phyloP scores from a whole-genome alignment of 345 rosid species.

The Salix koriyanagi region DNA sequence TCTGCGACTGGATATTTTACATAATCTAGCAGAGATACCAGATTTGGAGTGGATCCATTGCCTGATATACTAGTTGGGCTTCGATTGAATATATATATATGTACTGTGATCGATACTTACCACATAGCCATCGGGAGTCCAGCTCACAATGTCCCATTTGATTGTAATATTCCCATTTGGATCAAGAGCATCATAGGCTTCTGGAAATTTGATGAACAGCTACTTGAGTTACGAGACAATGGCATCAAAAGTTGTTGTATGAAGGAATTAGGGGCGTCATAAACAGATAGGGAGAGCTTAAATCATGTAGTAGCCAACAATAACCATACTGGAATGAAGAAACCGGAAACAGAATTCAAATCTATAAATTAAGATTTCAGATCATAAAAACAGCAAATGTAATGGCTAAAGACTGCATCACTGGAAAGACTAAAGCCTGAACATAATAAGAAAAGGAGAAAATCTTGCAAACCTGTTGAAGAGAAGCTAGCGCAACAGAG shows the following conservation, averaged over 20 bases:
- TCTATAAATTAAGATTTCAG: too few species aligned
- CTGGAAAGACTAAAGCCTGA: neutral
- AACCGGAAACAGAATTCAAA: too few species aligned
- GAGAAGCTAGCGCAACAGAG: slow-evolving; percentile 40
- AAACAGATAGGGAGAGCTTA: neutral
- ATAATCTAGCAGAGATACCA: neutral
- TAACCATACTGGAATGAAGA: neutral
- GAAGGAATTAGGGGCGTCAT: neutral
- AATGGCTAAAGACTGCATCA: too few species aligned
- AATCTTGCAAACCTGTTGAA: slow-evolving; percentile 44
- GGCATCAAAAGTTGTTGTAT: neutral
- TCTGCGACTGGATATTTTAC: neutral
- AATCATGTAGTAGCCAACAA: neutral
- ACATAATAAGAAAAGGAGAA: neutral
- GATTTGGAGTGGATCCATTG: neutral
- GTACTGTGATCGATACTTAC: slow-evolving; percentile 37
- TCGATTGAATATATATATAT: neutral
- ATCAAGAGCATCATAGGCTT: slow-evolving; percentile 87
- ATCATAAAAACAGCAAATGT: too few species aligned
- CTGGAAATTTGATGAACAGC: slow-evolving; percentile 25
- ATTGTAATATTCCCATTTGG: slow-evolving; percentile 88
- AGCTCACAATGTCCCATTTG: slow-evolving; percentile 81
- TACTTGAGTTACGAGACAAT: neutral
- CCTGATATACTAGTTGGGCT: neutral
- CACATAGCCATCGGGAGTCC: slow-evolving; percentile 85